Percentiles rank a stretch among this genome's conserved stretches.
Evolutionary conservation across 805 yeast species (phyloP).

Genomic region (Pichia cephalocereana): DNA sequence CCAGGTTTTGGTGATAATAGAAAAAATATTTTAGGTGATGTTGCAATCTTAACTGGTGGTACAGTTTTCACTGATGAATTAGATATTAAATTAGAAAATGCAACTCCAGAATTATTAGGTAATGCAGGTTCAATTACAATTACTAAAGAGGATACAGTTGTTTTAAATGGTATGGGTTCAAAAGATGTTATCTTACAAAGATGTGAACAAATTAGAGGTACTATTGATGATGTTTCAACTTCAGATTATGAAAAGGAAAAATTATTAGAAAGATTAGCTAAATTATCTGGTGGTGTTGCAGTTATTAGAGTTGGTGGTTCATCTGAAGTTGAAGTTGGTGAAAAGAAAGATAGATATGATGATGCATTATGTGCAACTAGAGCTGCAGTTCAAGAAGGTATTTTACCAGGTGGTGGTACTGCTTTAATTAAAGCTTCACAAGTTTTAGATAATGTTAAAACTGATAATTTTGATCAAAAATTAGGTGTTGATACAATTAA

Average conservation of each 20-base stretch:
- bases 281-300: conserved; percentile 97
- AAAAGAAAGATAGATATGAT: conserved; percentile 98
- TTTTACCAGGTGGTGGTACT: conserved; percentile 99
- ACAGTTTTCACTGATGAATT: conserved; percentile 87
- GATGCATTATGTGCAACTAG: conserved; percentile 98
- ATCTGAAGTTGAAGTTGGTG: conserved; percentile 96
- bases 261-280: conserved; percentile 94
- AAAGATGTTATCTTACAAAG: conserved; percentile 75
- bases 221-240: conserved; percentile 65
- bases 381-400: conserved; percentile 98
- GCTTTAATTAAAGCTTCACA: conserved; percentile 90
- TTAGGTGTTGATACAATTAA: conserved; percentile 91
- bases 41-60: conserved; percentile 92
- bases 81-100: conserved; percentile 91
- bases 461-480: conserved; percentile 90
- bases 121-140: conserved; percentile 84
- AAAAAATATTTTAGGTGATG: conserved; percentile 90
- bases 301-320: conserved; percentile 96
- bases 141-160: conserved; percentile 92
- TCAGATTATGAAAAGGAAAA: conserved; percentile 93
- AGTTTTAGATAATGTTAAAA: conserved; percentile 57
- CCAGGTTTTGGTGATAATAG: conserved; percentile 99
- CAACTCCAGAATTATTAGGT: conserved; percentile 84
- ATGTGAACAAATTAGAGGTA: conserved; percentile 87
- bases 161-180: conserved; percentile 86